These are phyloP conservation scores for Boletus eberwhitei DNA, from an alignment of 768 basidiomycete species.

Conservation along the genomic window DNA sequence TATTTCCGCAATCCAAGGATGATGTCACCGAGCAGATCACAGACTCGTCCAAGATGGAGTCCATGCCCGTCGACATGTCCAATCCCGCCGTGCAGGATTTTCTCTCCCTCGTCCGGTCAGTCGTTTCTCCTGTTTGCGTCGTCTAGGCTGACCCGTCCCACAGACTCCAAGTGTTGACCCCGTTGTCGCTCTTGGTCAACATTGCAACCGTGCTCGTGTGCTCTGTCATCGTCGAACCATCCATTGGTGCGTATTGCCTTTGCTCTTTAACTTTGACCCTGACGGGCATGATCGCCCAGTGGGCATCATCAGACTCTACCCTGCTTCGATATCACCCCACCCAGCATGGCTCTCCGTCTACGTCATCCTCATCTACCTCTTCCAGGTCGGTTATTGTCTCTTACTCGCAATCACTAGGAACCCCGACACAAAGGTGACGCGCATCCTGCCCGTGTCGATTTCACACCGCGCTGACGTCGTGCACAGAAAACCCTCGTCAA, in stretches of 20 bases:
- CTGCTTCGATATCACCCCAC: conserved; percentile 71
- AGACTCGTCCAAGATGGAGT: conserved; percentile 40
- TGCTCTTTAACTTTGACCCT: neutral
- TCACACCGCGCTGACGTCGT: neutral
- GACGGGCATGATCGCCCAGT: conserved; percentile 30
- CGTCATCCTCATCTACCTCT: conserved; percentile 55
- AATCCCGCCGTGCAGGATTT: conserved; percentile 65
- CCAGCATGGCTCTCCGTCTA: conserved; percentile 56
- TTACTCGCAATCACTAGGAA: conserved; percentile 69
- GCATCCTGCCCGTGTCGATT: neutral
- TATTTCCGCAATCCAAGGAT: neutral
- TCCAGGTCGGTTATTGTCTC: conserved; percentile 80
- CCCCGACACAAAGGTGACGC: conserved; percentile 71
- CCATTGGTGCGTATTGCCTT: conserved; percentile 40
- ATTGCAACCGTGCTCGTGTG: conserved; percentile 73
- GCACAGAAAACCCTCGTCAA: conserved; percentile 61
- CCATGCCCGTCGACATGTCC: conserved; percentile 53
- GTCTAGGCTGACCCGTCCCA: neutral
- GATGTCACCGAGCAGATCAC: conserved; percentile 10
- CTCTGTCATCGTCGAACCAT: conserved; percentile 60
- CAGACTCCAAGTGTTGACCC: conserved; percentile 83
- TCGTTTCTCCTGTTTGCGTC: neutral
- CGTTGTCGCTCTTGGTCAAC: conserved; percentile 78
- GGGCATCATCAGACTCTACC: conserved; percentile 49
- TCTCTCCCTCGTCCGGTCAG: conserved; percentile 57